Base-by-base conservation (phyloP, 305 asterid species). In the Andrographis paniculata region DNA sequence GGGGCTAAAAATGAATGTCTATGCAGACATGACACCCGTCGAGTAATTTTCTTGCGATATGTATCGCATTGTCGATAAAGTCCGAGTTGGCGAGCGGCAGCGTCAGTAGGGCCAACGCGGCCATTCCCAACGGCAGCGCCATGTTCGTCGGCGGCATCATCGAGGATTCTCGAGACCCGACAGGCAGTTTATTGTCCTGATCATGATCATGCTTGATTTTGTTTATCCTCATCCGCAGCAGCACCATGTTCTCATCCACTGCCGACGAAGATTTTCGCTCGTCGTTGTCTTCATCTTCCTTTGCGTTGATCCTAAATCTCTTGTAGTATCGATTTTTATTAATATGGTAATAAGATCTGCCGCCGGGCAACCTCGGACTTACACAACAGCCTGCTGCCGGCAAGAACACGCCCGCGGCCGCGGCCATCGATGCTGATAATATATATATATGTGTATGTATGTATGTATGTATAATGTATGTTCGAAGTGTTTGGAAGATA, bases 91-190 rank as follows among this genome's bases (percentile, higher is more conserved):
- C 8, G 9, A 33, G n/a, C 0, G 84, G 72, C 18, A 75, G 60
- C 17, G 77, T 73, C 38, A 73, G 33, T 9, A 59, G 51, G 4
- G 75, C 14, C 0, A 70, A 59, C 1, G 49, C 77, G 37, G 68
- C 6, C 52, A 68, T 22, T 9, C 56, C 81, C 39, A 79, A 43
- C 14, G 58, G 77, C 43, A 79, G 28, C 74, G 74, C 69, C 70
- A 78, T 53, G 17, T 28, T 58, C 0, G 76, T 20, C 39, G 72
- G 87, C 65, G 75, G 54, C 1, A 50, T 55, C 15, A 73, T 73
- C 72, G 72, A 43, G 7, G 57, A 62, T 4, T 78, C 80, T 49
- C 76, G 69, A n/a, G 72, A 11, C 0, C 13, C 13, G 14, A 2
- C 38, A 0, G 8, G 38, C n/a, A n/a, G n/a, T n/a, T n/a, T 13